These are phyloP conservation scores for Aspergillus hancockii DNA, from an alignment of 495 filamentous ascomycete genomes.

Conservation along the genomic window DNA sequence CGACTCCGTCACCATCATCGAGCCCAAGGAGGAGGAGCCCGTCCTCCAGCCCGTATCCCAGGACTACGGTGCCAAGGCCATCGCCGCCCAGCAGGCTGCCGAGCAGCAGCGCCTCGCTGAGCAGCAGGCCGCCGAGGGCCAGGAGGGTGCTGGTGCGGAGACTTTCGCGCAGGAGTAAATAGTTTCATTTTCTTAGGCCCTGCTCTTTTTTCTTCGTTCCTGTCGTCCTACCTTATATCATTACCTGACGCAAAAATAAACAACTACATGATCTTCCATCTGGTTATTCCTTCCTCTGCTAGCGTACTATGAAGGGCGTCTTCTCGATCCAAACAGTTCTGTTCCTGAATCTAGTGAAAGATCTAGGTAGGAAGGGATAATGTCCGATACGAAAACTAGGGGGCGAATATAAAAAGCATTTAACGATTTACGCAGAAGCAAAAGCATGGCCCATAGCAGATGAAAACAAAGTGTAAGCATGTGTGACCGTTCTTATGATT, in stretches of 20 bases:
- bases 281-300: neutral
- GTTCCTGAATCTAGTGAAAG: conserved; percentile 12
- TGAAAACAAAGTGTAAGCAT: neutral
- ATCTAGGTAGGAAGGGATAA: conserved; percentile 17
- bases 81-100: conserved; percentile 79
- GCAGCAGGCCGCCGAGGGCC: conserved; percentile 54
- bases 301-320: conserved; percentile 1
- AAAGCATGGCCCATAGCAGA: neutral
- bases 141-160: conserved; percentile 46
- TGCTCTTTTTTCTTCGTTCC: conserved; percentile 34
- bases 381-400: conserved; percentile 18
- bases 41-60: conserved; percentile 92
- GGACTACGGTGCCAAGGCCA: conserved; percentile 97
- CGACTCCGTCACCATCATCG: conserved; percentile 97
- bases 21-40: conserved; percentile 97
- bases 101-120: conserved; percentile 69
- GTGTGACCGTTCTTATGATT: neutral
- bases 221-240: conserved; percentile 42
- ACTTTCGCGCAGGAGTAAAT: conserved; percentile 50
- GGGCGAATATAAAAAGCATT: conserved; percentile 8
- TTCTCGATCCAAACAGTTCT: conserved; percentile 5
- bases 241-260: conserved; percentile 47
- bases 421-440: neutral
- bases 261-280: conserved; percentile 41
- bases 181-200: conserved; percentile 30